Conservation (phyloP, 2,329 filamentous ascomycete species). For the Pseudogymnoascus sp. region DNA sequence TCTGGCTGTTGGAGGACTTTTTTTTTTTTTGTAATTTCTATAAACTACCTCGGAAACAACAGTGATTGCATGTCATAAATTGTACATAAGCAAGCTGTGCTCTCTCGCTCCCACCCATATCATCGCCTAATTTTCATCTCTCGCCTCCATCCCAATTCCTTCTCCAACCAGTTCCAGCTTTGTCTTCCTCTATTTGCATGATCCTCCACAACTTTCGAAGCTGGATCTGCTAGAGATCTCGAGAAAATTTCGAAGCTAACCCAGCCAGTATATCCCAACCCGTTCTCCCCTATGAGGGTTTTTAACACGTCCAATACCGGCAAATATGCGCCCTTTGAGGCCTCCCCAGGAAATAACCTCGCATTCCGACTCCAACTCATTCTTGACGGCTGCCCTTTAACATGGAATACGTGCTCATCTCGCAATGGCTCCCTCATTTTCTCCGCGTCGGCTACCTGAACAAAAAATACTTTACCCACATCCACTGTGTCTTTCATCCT, state of each 20-base stretch:
- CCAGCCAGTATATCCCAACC: conserved; percentile 50
- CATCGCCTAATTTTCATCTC: not conserved
- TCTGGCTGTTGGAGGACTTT: too few relatives aligned
- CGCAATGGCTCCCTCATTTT: conserved; percentile 48
- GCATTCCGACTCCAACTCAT: conserved; percentile 79
- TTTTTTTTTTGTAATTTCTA: not conserved
- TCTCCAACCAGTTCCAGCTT: conserved; percentile 41
- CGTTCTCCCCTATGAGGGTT: conserved; percentile 40
- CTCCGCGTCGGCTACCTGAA: conserved; percentile 71
- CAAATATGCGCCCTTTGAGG: conserved; percentile 50
- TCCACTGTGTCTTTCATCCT: conserved; percentile 21
- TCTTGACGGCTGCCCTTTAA: conserved; percentile 46
- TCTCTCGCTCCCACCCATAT: not conserved
- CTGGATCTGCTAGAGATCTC: conserved; percentile 39
- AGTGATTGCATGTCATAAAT: not conserved
- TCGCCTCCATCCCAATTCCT: conserved; percentile 17
- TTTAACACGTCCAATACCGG: conserved; percentile 45
- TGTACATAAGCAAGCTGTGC: not conserved
- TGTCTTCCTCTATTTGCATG: conserved; percentile 43
- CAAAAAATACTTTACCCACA: conserved; percentile 50
- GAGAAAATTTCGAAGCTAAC: conserved; percentile 54
- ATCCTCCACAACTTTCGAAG: conserved; percentile 37
- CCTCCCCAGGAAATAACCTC: conserved; percentile 44
- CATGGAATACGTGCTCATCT: conserved; percentile 49
- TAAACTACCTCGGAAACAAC: not conserved